Conservation (phyloP, 2,329 filamentous ascomycete species). For the Leptographium flavum region DNA sequence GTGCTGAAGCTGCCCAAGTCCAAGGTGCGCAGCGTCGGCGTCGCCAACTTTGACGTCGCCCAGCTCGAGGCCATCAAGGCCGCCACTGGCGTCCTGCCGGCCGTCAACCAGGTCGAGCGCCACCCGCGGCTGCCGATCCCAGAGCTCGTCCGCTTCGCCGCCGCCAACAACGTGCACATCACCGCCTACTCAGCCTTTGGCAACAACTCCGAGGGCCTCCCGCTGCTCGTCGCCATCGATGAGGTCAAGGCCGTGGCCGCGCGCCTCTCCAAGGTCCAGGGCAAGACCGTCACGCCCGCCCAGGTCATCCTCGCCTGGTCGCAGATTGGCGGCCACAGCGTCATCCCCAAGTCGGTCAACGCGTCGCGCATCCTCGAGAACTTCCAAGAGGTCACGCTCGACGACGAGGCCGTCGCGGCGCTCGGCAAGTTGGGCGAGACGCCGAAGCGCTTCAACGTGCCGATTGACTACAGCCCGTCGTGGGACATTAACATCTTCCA, state of each 20-base stretch:
- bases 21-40: conserved; percentile 38
- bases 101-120: conserved; percentile 56
- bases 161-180: conserved; percentile 48
- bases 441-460: conserved; percentile 26
- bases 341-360: conserved; percentile 65
- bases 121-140: conserved; percentile 49
- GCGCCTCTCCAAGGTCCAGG: conserved; percentile 1
- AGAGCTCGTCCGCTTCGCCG: conserved; percentile 45
- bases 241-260: conserved; percentile 42
- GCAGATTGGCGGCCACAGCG: conserved; percentile 43
- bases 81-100: conserved; percentile 40
- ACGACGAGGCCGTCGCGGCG: conserved; percentile 40
- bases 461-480: conserved; percentile 12
- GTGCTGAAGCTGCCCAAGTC: conserved; percentile 22
- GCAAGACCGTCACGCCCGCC: conserved; percentile 10
- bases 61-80: conserved; percentile 40
- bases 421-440: conserved; percentile 47
- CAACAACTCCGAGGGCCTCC: conserved; percentile 27
- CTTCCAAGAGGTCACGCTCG: conserved; percentile 52
- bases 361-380: conserved; percentile 53
- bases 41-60: conserved; percentile 46
- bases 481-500: conserved; percentile 44
- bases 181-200: conserved; percentile 50
- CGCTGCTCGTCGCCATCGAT: conserved; percentile 43
- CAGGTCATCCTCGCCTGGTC: conserved; percentile 12